phyloP scores from a whole-genome alignment of 164 flowering plant genomes.

The Pachysandra terminalis region DNA sequence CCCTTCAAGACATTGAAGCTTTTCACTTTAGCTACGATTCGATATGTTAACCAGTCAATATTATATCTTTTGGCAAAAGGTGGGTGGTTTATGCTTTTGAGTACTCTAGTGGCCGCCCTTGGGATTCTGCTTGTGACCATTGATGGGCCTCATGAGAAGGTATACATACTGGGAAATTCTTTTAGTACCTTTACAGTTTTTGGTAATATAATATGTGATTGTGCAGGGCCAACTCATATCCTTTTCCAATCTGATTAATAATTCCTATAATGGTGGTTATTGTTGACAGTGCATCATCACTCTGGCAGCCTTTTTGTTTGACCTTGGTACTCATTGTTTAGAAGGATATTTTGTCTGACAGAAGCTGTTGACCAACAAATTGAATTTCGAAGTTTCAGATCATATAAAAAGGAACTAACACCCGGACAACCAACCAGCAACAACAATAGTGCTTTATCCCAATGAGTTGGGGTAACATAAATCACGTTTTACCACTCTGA shows the following conservation, averaged over 20 bases:
- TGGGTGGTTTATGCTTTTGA: slow-evolving; percentile 57
- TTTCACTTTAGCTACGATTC: slow-evolving; percentile 47
- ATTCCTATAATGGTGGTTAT: background rate
- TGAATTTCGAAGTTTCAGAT: too few relatives aligned
- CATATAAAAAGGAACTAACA: too few relatives aligned
- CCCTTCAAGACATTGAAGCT: slow-evolving; percentile 67
- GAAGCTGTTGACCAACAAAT: too few relatives aligned
- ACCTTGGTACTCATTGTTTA: background rate
- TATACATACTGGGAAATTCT: slow-evolving; percentile 16
- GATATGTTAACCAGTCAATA: slow-evolving; percentile 44
- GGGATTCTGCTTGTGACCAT: slow-evolving; percentile 46
- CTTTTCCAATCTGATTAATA: background rate
- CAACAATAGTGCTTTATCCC: too few relatives aligned
- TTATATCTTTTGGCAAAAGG: slow-evolving; percentile 62
- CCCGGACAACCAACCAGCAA: too few relatives aligned
- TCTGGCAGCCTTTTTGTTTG: background rate
- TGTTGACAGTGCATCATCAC: background rate
- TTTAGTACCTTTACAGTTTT: background rate
- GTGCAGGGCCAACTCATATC: background rate
- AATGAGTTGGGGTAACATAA: too few relatives aligned
- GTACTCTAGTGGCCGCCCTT: slow-evolving; percentile 22
- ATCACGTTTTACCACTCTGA: too few relatives aligned
- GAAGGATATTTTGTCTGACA: too few relatives aligned
- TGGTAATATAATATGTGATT: background rate
- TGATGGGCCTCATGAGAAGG: slow-evolving; percentile 89